Evolutionary conservation across 164 flowering plant genomes (phyloP).

Genomic region (Vitis cinerea): DNA sequence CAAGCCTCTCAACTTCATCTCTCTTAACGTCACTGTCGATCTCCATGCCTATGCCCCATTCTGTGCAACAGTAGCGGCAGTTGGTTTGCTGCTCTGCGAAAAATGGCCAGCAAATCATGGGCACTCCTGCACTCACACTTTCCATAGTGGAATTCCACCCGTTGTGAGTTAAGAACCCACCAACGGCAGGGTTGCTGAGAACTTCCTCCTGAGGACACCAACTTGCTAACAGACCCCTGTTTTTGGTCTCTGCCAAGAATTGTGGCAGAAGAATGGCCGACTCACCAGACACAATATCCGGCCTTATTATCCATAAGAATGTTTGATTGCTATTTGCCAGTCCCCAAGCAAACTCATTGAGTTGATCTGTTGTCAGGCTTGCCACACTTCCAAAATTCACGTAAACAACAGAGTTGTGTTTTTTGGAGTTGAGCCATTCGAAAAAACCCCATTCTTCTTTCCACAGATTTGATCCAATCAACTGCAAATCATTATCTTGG

Average conservation of each 20-base stretch:
- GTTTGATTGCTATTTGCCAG: conserved; percentile 10
- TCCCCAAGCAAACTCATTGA: conserved; percentile 18
- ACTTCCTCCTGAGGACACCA: conserved; percentile 13
- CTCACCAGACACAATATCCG: conserved; percentile 5
- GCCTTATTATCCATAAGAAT: conserved; percentile 13
- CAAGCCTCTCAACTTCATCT: background rate
- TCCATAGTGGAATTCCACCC: background rate
- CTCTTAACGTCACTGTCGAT: conserved; percentile 1
- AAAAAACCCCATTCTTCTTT: conserved; percentile 5
- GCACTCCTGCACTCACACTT: conserved; percentile 1
- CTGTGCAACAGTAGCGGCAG: conserved; percentile 1
- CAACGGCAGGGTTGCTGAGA: conserved; percentile 5
- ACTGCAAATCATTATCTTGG: background rate
- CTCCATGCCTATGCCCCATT: conserved; percentile 12
- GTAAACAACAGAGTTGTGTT: too few relatives aligned
- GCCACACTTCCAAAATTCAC: conserved; percentile 5
- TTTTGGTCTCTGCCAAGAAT: conserved; percentile 3
- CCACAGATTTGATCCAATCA: conserved; percentile 8
- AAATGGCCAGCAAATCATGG: conserved; percentile 16
- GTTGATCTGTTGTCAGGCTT: conserved; percentile 8
- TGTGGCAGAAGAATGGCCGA: conserved; percentile 1
- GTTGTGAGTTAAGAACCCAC: conserved; percentile 13
- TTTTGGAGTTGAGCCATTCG: conserved; percentile 5
- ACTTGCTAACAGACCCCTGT: background rate
- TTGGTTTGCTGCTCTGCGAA: conserved; percentile 16